A percentile compares a stretch with the other conserved stretches of the same genome.
Evolutionary conservation across 2,329 filamentous ascomycete genomes (phyloP).

Genomic region (Bipolaris oryzae): DNA sequence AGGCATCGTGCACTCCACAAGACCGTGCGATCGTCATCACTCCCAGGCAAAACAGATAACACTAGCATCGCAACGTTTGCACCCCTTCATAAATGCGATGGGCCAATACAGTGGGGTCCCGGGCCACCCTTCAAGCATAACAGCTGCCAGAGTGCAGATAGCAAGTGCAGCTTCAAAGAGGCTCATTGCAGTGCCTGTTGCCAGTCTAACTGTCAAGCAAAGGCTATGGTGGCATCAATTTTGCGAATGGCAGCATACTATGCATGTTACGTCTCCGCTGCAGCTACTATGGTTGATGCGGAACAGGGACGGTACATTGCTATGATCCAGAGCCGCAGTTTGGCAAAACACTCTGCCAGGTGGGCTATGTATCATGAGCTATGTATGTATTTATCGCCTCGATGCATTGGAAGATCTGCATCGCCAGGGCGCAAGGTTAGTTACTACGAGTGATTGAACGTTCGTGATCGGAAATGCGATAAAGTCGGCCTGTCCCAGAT

Average conservation of each 20-base stretch:
- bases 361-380: conserved; percentile 45
- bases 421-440: conserved; percentile 42
- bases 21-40: background rate
- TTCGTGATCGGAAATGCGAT: background rate
- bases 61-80: background rate
- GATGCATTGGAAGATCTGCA: conserved; percentile 30
- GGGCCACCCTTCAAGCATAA: conserved; percentile 10
- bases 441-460: conserved; percentile 47
- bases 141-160: conserved; percentile 9
- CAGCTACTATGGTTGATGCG: conserved; percentile 24
- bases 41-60: background rate
- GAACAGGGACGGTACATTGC: conserved; percentile 25
- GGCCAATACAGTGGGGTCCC: conserved; percentile 18
- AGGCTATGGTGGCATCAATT: conserved; percentile 15
- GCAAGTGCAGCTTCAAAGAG: conserved; percentile 14
- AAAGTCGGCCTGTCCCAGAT: background rate
- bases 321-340: conserved; percentile 22
- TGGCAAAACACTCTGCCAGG: conserved; percentile 38
- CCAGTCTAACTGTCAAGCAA: background rate
- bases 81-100: conserved; percentile 14
- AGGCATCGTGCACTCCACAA: background rate
- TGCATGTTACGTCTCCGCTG: conserved; percentile 24
- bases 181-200: conserved; percentile 13
- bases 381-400: conserved; percentile 24
- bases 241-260: conserved; percentile 10